Evolutionary conservation across 2,329 filamentous ascomycete genomes (phyloP), one percentile per base, ranked within the genome.

Genomic region (Diaporthe sp.): DNA sequence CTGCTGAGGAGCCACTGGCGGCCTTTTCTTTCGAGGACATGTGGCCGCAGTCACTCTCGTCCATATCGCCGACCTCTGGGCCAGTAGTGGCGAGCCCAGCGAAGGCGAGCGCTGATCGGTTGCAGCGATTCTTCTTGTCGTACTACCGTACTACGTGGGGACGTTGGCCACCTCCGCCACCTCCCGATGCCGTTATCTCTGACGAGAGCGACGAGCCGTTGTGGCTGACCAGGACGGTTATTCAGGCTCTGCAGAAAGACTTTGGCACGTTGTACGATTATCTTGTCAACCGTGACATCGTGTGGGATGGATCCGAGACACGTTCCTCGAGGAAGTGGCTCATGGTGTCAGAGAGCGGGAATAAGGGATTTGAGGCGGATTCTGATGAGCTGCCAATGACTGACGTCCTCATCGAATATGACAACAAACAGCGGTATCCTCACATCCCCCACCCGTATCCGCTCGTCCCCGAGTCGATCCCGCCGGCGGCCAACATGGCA

Each of bases 181-280:
- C 79, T 31, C 67, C 69, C 10, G 74, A 78, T 22, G 68, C 71
- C 12, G 49, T 72, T 9, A 68, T 74, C 25, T 53, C 76, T 15
- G 78, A 76, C 53, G 80, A 84, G 72, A 70, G 78, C 51, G 83
- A 85, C 0, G 85, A 88, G 44, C 87, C 89, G 13, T 85, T 86
- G 53, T 94, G 92, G 92, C 85, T 94, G 17, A 92, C 89, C 6
- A 86, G 92, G 55, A 88, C 86, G 4, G 81, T 93, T 25, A 88
- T 88, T 1, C 86, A 88, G 62, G 85, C 85, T 3, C 81, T 94
- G n/a, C 91, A 93, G 77, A 86, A 85, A 44, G 93, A 94, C 78
- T 94, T 94, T 79, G 90, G 91, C 3, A 89, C 91, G 0, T 84
- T 94, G 2, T 94, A 94, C 79, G 92, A 94, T 79, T 94, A 93